Conservation (phyloP, 768 basidiomycete species). For the Boletus eberwhitei region DNA sequence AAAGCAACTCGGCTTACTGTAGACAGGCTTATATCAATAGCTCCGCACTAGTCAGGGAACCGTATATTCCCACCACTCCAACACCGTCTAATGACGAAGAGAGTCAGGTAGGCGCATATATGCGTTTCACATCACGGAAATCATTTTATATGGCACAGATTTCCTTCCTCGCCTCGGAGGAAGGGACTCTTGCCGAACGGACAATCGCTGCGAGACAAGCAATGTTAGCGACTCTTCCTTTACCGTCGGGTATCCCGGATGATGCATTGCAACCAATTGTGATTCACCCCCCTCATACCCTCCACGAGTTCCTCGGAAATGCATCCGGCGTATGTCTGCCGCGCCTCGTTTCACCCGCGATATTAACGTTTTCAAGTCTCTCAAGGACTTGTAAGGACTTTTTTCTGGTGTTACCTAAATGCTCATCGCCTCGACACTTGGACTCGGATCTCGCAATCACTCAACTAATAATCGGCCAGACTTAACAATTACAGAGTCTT, state of each 20-base stretch:
- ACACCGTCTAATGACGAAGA: neutral
- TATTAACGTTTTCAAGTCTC: slow-evolving; percentile 38
- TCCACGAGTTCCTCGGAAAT: slow-evolving; percentile 67
- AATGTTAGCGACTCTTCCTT: slow-evolving; percentile 55
- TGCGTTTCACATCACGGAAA: neutral
- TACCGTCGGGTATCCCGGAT: slow-evolving; percentile 61
- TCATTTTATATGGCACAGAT: neutral
- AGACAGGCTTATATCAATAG: slow-evolving; percentile 13
- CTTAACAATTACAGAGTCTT: slow-evolving; percentile 66
- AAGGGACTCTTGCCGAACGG: slow-evolving; percentile 29
- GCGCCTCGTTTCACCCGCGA: neutral
- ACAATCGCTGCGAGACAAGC: slow-evolving; percentile 53
- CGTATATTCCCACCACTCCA: neutral
- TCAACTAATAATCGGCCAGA: slow-evolving; percentile 33
- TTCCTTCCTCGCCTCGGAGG: neutral
- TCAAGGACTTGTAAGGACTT: slow-evolving; percentile 53
- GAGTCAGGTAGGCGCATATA: slow-evolving; percentile 22
- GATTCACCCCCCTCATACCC: slow-evolving; percentile 58
- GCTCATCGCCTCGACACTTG: neutral
- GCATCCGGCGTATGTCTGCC: slow-evolving; percentile 49
- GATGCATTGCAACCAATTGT: slow-evolving; percentile 66
- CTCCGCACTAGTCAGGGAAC: slow-evolving; percentile 5
- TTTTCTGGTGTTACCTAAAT: neutral
- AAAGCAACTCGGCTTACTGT: slow-evolving; percentile 28
- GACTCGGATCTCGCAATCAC: neutral